A percentile compares a stretch with the other conserved stretches of the same genome.
Conservation (phyloP, 495 filamentous ascomycete species). For the Penicillium desertorum region DNA sequence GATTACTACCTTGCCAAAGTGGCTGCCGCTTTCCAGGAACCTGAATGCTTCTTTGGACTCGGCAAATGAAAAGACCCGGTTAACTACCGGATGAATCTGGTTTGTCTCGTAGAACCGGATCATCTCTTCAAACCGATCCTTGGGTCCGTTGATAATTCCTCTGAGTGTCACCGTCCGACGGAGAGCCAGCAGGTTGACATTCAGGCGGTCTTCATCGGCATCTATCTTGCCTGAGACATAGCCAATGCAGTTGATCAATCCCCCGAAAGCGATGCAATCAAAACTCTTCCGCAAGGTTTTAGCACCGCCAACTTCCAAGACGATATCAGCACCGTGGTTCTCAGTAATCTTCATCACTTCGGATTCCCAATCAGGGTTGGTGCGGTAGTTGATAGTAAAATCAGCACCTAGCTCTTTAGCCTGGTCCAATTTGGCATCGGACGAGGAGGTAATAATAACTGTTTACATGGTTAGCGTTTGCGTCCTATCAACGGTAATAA, state of each 20-base stretch:
- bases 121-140: constrained; percentile 63
- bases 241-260: constrained; percentile 66
- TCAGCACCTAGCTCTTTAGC: constrained; percentile 61
- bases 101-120: constrained; percentile 56
- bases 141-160: constrained; percentile 61
- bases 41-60: constrained; percentile 51
- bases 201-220: constrained; percentile 38
- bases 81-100: constrained; percentile 61
- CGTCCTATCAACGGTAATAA: not conserved
- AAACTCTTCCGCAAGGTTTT: constrained; percentile 61
- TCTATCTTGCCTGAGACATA: constrained; percentile 61
- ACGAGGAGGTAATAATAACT: constrained; percentile 76
- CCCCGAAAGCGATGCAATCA: constrained; percentile 63
- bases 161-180: constrained; percentile 52
- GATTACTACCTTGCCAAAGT: constrained; percentile 75
- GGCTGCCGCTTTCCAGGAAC: constrained; percentile 63
- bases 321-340: constrained; percentile 62
- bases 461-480: not conserved
- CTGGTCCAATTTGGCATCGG: constrained; percentile 59
- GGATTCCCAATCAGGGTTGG: constrained; percentile 65
- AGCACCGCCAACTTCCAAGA: constrained; percentile 67
- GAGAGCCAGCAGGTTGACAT: constrained; percentile 55
- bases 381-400: constrained; percentile 66
- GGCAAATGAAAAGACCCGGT: constrained; percentile 58
- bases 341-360: constrained; percentile 61